Evolutionary conservation across 1,284 basidiomycete species (phyloP).

Genomic region (Irpex sp.): DNA sequence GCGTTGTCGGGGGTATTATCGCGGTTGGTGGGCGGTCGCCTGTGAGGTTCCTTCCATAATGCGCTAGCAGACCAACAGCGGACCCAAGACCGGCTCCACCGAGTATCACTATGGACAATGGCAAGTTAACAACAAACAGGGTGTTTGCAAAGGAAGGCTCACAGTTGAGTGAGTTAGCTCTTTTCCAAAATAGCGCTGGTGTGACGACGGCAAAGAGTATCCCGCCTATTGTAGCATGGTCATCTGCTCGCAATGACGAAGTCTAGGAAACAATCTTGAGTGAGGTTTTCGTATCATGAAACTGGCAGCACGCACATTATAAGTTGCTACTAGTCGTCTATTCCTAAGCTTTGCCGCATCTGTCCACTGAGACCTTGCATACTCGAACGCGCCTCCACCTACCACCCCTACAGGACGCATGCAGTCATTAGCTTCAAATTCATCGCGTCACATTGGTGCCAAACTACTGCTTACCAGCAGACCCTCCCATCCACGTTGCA

Average conservation of each 20-base stretch:
- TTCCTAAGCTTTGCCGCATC: conserved; percentile 35
- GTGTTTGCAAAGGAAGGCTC: conserved; percentile 20
- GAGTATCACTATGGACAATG: conserved; percentile 47
- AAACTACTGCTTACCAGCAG: conserved; percentile 38
- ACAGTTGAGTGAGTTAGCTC: conserved; percentile 54
- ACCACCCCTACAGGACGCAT: conserved; percentile 28
- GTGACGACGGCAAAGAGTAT: conserved; percentile 57
- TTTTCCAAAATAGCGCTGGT: conserved; percentile 67
- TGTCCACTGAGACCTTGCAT: conserved; percentile 38
- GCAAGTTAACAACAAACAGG: not conserved
- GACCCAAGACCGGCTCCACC: conserved; percentile 70
- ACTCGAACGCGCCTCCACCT: conserved; percentile 43
- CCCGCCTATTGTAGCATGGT: conserved; percentile 67
- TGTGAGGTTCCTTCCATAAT: conserved; percentile 45
- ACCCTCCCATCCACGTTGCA: conserved; percentile 67
- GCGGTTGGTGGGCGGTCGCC: conserved; percentile 45
- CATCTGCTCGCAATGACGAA: conserved; percentile 53
- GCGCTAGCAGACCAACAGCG: conserved; percentile 51
- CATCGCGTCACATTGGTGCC: not conserved
- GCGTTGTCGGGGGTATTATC: conserved; percentile 24
- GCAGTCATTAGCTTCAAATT: not conserved
- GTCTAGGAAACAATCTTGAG: conserved; percentile 34
- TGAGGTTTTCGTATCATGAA: not conserved
- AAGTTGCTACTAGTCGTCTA: conserved; percentile 40
- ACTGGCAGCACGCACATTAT: conserved; percentile 44